These are phyloP conservation scores for Ustilaginoidea virens DNA, from an alignment of 2,329 filamentous ascomycete species.

Conservation along the genomic window DNA sequence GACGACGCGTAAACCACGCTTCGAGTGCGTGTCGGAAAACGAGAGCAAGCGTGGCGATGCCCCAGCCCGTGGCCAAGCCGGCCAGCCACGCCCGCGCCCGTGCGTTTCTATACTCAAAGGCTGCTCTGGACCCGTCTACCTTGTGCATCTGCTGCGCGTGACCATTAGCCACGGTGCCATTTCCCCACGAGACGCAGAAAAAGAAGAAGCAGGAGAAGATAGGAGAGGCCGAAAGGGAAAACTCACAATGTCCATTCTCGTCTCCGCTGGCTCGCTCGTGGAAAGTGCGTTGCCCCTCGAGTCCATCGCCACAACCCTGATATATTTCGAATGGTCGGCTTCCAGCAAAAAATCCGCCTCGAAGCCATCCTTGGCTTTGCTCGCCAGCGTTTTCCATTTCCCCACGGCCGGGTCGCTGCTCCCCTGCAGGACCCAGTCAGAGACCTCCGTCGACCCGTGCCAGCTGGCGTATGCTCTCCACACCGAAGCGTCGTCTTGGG, in stretches of 20 bases:
- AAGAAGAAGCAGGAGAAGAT: not conserved
- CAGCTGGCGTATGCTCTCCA: conserved; percentile 21
- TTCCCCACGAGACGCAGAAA: no score
- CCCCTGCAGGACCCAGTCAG: conserved; percentile 23
- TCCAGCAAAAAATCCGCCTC: conserved; percentile 4
- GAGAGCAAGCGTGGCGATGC: no score
- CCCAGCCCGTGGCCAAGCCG: no score
- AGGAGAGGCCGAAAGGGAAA: not conserved
- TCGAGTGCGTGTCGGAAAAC: no score
- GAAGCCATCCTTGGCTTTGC: conserved; percentile 1
- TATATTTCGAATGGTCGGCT: conserved; percentile 1
- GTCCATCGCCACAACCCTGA: conserved; percentile 4
- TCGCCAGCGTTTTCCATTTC: conserved; percentile 1
- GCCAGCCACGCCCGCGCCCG: no score
- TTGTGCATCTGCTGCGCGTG: no score
- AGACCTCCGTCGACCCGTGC: conserved; percentile 19
- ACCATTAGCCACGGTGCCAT: no score
- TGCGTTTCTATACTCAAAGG: no score
- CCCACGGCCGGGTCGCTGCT: conserved; percentile 4
- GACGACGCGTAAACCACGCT: no score
- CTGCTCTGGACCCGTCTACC: no score
- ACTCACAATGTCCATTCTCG: conserved; percentile 2
- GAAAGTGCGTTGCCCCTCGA: conserved; percentile 3
- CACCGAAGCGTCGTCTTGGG: conserved; percentile 1
- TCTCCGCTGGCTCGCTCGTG: not conserved